A percentile compares a stretch with the other conserved stretches of the same genome.
Evolutionary conservation across 257 asterid genomes (phyloP).

Genomic region (Solanum microdontum): DNA sequence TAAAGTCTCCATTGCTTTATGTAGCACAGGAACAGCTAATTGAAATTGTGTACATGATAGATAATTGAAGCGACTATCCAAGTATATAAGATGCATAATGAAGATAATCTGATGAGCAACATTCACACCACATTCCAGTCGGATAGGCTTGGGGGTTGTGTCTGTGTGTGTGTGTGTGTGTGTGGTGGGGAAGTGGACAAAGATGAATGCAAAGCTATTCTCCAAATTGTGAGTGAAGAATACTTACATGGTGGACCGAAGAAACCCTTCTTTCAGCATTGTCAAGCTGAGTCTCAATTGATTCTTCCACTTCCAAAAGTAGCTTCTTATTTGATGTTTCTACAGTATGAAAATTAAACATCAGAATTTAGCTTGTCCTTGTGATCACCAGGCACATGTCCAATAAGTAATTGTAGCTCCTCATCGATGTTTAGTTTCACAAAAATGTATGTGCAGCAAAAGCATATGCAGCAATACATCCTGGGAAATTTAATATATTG

Average conservation of each 20-base stretch:
- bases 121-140: background rate
- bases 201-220: background rate
- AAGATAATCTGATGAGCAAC: background rate
- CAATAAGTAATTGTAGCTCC: background rate
- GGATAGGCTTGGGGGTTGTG: background rate
- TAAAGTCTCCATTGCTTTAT: background rate
- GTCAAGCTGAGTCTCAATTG: conserved; percentile 43
- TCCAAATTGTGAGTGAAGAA: conserved; percentile 6
- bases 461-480: background rate
- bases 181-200: background rate
- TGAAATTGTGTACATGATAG: background rate
- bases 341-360: conserved; percentile 11
- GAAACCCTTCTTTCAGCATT: conserved; percentile 62
- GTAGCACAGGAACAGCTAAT: background rate
- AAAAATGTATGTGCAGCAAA: background rate
- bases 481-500: background rate
- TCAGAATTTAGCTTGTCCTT: background rate
- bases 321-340: conserved; percentile 52
- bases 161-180: background rate
- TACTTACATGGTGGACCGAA: conserved; percentile 58
- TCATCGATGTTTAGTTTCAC: background rate
- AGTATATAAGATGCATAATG: background rate
- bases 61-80: background rate
- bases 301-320: conserved; percentile 56
- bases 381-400: background rate